Percentiles rank a stretch among this genome's conserved stretches.
phyloP scores from a whole-genome alignment of 441 rosid genomes.

The Jatropha podagrica region DNA sequence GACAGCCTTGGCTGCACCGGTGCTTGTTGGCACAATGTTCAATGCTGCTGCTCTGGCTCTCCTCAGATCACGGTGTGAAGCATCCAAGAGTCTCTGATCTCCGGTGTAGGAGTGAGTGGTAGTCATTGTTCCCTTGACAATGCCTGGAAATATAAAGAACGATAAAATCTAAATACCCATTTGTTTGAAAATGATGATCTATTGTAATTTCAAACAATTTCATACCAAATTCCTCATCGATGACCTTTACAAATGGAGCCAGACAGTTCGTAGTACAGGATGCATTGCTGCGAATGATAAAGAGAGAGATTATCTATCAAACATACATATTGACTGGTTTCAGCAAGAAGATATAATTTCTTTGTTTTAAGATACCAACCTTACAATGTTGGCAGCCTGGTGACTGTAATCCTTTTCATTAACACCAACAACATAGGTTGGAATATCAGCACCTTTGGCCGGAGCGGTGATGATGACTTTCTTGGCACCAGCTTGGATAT shows the following conservation, averaged over 20 bases:
- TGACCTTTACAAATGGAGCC: conserved; percentile 86
- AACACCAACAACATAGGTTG: conserved; percentile 92
- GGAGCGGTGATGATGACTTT: conserved; percentile 95
- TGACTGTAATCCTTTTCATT: conserved; percentile 80
- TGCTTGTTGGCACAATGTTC: conserved; percentile 98
- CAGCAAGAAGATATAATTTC: too few relatives aligned
- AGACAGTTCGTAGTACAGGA: conserved; percentile 97
- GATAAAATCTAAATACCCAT: not conserved
- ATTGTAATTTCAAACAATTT: not conserved
- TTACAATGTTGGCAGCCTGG: conserved; percentile 75
- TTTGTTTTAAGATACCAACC: conserved; percentile 37
- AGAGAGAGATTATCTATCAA: not conserved
- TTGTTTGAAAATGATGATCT: too few relatives aligned
- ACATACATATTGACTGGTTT: not conserved
- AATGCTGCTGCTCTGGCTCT: conserved; percentile 98
- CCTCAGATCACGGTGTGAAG: conserved; percentile 95
- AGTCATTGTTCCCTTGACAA: conserved; percentile 98
- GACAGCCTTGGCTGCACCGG: conserved; percentile 98
- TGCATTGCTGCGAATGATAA: conserved; percentile 67
- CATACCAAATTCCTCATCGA: conserved; percentile 92
- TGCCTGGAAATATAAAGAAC: conserved; percentile 47
- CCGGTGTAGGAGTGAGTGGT: conserved; percentile 99
- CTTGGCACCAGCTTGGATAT: conserved; percentile 94
- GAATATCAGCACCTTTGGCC: conserved; percentile 97
- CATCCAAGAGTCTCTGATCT: conserved; percentile 98